Evolutionary conservation across 2,329 filamentous ascomycete species (phyloP), one percentile per base, ranked within the genome.

Genomic region (Claviceps purpurea): DNA sequence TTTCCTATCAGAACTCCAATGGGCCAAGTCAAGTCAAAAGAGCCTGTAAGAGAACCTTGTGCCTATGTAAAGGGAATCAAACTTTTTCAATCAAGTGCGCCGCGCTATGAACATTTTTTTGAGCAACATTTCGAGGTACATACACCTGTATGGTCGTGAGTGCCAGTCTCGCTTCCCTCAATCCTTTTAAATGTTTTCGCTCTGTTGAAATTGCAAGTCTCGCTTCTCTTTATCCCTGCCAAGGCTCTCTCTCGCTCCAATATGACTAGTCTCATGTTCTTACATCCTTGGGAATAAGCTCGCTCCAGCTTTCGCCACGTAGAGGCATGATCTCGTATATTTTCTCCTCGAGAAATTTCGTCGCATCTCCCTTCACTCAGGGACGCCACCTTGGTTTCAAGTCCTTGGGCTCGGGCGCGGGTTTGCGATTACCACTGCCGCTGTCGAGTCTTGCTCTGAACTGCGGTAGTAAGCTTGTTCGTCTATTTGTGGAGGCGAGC

Each of bases 391-490:
- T 70, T 14, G 76, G 77, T 59, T 71, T 76, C 48, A 55, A 58
- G 44, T 74, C 72, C 55, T 68, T 71, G 1, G 60, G 49, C 26
- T 70, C 63, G n/a, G 56, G 54, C 2, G 62, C 69, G 48, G 65
- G 64, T 58, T 67, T 69, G 42, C 68, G 65, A 65, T 74, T 72
- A 13, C 70, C 77, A 14, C 66, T 67, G 18, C 67, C 60, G 26
- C 63, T 63, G 6, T 65, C 62, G 20, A 61, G 58, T 43, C 58
- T 65, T 3, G 61, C 58, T 26, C 62, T 72, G 0, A 73, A 69
- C 52, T 75, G 69, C 18, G 79, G 78, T 22, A 83, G 65, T 53
- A 82, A 60, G 58, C 78, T 81, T 4, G 65, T 70, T 34, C 79
- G 73, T 54, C 78, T 68, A 52, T 66, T 70, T 20, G 65, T 60